phyloP scores from a whole-genome alignment of 768 basidiomycete genomes.

The Tephrocybe sp. region DNA sequence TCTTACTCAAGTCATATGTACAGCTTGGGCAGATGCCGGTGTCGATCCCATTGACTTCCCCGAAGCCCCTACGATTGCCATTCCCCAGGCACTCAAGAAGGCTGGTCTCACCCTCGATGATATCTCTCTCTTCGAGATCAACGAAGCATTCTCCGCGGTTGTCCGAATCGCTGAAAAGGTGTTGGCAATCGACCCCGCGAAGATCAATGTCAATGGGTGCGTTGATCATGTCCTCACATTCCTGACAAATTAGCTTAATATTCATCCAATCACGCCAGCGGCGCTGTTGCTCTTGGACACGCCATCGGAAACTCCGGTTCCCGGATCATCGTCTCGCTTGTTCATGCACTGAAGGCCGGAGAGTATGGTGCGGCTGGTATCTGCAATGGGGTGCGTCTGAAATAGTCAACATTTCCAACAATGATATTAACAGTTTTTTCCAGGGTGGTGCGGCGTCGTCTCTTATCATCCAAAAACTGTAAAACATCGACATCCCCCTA shows the following conservation, averaged over 20 bases:
- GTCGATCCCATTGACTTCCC: constrained; percentile 98
- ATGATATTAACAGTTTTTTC: constrained; percentile 10
- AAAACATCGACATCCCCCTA: constrained; percentile 24
- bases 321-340: constrained; percentile 90
- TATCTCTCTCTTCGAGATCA: constrained; percentile 92
- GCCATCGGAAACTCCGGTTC: constrained; percentile 96
- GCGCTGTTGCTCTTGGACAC: constrained; percentile 94
- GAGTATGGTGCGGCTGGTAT: constrained; percentile 96
- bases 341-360: constrained; percentile 88
- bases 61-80: constrained; percentile 86
- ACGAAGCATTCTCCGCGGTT: constrained; percentile 97
- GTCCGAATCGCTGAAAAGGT: constrained; percentile 89
- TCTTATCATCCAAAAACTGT: constrained; percentile 85
- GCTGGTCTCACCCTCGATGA: constrained; percentile 83
- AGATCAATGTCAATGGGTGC: constrained; percentile 89
- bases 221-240: constrained; percentile 24
- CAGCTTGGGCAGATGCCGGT: constrained; percentile 96
- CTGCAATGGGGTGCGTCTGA: constrained; percentile 90
- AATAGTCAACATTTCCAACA: background rate
- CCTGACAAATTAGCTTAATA: constrained; percentile 11
- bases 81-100: constrained; percentile 84
- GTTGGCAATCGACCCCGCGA: constrained; percentile 78
- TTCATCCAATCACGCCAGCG: constrained; percentile 49
- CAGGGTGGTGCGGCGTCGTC: constrained; percentile 94
- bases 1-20: too few relatives aligned